Evolutionary conservation across 345 rosid genomes (phyloP), one percentile per base, ranked within the genome.

Genomic region (Brassica rapa): DNA sequence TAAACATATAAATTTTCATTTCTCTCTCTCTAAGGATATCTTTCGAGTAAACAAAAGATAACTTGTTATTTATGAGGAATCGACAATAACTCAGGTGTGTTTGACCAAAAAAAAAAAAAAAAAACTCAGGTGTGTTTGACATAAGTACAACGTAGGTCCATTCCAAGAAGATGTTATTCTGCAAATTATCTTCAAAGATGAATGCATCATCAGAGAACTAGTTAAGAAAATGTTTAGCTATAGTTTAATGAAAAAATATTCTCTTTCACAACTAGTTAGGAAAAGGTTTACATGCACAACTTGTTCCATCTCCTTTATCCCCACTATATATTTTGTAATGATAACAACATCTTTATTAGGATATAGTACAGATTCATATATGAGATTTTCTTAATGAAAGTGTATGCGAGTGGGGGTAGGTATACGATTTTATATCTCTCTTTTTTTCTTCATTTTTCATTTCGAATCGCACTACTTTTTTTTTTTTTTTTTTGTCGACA

Each of bases 341-440:
- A 77, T 33, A 59, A 15, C 41, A 59, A 27, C 5, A 43, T 8
- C 43, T 46, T 61, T 32, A 46, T 8, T 14, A 24, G 35, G n/a
- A 46, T 51, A 49, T 68, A 43, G n/a, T 43, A 37, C 43, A 73
- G 32, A 46, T 30, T 49, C 16, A 5, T 64, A 8, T 60, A 19
- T 49, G 4, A 14, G 53, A 39, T 27, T 69, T 63, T 23, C 4
- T 80, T 75, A 64, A 65, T 41, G 67, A 75, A 75, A 70, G 75
- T 57, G 72, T 75, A 46, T 43, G 63, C 6, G 56, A 80, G 80
- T 80, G 83, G 80, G 77, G 80, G 77, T 70, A 80, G 83, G 83
- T 56, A 80, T 75, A 62, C 29, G 82, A 79, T 79, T 72, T 77
- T 72, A 30, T 41, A 10, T 37, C 10, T 49, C 19, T 80, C 53